A percentile compares a stretch with the other conserved stretches of the same genome.
phyloP scores from a whole-genome alignment of 1,284 basidiomycete genomes.

The Microbotryum scabiosae region DNA sequence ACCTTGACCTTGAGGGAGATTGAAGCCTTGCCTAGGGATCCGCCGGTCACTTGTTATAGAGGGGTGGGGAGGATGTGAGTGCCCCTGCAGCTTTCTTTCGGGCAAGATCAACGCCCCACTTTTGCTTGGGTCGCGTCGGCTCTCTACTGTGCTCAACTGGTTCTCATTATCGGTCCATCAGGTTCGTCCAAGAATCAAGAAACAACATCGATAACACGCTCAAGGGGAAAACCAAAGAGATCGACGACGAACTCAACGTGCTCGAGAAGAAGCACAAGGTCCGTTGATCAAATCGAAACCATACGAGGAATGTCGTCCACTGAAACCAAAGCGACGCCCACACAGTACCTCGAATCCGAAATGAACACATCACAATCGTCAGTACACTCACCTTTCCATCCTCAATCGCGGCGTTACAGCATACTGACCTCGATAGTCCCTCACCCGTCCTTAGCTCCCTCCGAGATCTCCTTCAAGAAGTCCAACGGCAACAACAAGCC shows the following conservation, averaged over 20 bases:
- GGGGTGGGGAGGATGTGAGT: conserved; percentile 29
- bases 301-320: not conserved
- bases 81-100: too few species aligned
- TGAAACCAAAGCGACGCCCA: not conserved
- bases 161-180: not conserved
- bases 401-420: not conserved
- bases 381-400: not conserved
- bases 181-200: conserved; percentile 31
- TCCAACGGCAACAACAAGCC: conserved; percentile 1
- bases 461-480: conserved; percentile 23
- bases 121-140: not conserved
- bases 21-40: conserved; percentile 20
- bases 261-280: conserved; percentile 31
- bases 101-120: not conserved
- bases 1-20: conserved; percentile 30
- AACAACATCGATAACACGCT: conserved; percentile 28
- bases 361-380: conserved; percentile 24
- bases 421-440: not conserved
- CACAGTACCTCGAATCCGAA: conserved; percentile 28
- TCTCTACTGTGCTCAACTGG: too few species aligned
- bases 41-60: conserved; percentile 14
- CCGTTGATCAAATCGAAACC: not conserved
- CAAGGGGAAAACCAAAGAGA: conserved; percentile 18
- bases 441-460: conserved; percentile 11
- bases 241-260: conserved; percentile 9